Evolutionary conservation across 2,329 filamentous ascomycete genomes (phyloP).

Genomic region (Neofusicoccum sp.): DNA sequence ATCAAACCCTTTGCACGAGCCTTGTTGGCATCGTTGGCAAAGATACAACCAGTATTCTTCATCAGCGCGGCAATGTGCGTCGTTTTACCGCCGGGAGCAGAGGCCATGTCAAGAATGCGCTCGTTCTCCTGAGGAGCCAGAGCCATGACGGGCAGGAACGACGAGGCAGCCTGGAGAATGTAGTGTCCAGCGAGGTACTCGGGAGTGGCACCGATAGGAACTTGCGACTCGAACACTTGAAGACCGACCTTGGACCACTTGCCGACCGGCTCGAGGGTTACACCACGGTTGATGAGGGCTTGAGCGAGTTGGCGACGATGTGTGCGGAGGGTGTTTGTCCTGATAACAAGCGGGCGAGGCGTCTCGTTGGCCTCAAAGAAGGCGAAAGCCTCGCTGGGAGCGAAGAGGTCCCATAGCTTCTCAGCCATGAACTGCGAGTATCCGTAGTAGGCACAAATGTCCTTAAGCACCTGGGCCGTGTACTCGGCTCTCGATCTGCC

Average conservation of each 20-base stretch:
- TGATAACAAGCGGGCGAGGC: conserved; percentile 86
- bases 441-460: conserved; percentile 94
- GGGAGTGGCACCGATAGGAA: conserved; percentile 87
- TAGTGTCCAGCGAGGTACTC: conserved; percentile 98
- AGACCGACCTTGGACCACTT: conserved; percentile 99
- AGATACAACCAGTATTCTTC: conserved; percentile 94
- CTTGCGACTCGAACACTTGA: conserved; percentile 88
- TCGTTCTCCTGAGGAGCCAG: conserved; percentile 91
- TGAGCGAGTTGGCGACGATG: conserved; percentile 80
- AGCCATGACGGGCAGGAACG: conserved; percentile 97
- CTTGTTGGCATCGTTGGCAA: conserved; percentile 97
- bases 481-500: conserved; percentile 85
- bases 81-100: conserved; percentile 93
- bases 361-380: conserved; percentile 99
- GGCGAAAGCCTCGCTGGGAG: conserved; percentile 88
- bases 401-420: conserved; percentile 91
- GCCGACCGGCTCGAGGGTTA: conserved; percentile 92
- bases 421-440: conserved; percentile 94
- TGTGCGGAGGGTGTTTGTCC: conserved; percentile 89
- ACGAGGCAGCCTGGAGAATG: conserved; percentile 94
- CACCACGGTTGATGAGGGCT: conserved; percentile 90
- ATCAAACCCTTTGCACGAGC: conserved; percentile 93
- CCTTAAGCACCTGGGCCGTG: conserved; percentile 78
- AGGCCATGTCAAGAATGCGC: conserved; percentile 89
- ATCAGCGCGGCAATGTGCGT: conserved; percentile 95